These are phyloP conservation scores for Moesziomyces antarcticus DNA, from an alignment of 1,284 basidiomycete genomes.

Conservation along the genomic window DNA sequence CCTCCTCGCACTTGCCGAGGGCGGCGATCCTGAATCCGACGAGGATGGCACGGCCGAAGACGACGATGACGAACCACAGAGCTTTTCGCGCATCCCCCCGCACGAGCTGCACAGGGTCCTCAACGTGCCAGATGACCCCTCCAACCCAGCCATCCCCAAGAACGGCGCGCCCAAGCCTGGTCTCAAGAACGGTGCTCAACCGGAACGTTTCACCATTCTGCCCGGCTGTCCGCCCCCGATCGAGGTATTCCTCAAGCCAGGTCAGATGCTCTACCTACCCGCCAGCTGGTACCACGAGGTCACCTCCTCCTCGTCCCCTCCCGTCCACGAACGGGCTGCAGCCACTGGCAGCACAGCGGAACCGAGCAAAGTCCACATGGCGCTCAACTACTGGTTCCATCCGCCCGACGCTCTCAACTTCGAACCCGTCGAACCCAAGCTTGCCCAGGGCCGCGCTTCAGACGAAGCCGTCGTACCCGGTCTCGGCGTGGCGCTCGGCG, in stretches of 20 bases:
- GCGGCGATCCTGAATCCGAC: conserved; percentile 6
- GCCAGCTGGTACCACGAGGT: conserved; percentile 67
- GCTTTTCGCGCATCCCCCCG: conserved; percentile 61
- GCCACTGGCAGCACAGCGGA: conserved; percentile 1
- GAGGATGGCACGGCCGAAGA: conserved; percentile 7
- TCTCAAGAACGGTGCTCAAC: conserved; percentile 9
- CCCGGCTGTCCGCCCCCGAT: conserved; percentile 59
- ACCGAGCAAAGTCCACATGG: conserved; percentile 58
- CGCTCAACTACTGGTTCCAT: conserved; percentile 67
- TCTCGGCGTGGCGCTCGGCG: conserved; percentile 25
- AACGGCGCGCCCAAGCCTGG: conserved; percentile 2
- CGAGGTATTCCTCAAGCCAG: conserved; percentile 58
- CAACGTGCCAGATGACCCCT: conserved; percentile 36
- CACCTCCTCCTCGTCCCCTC: conserved; percentile 50
- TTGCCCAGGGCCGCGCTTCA: conserved; percentile 12
- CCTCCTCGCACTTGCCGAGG: conserved; percentile 20
- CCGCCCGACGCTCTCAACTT: conserved; percentile 58
- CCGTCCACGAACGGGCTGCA: conserved; percentile 5
- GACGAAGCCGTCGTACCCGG: conserved; percentile 15
- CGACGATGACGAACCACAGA: conserved; percentile 56
- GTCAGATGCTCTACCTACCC: conserved; percentile 67
- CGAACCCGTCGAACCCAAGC: conserved; percentile 24
- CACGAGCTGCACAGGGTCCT: conserved; percentile 55
- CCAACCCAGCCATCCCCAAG: conserved; percentile 4
- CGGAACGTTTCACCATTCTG: conserved; percentile 15